A percentile compares a stretch with the other conserved stretches of the same genome.
These are phyloP conservation scores for Alternaria angustiovoidea DNA, from an alignment of 2,329 filamentous ascomycete species.

Conservation along the genomic window DNA sequence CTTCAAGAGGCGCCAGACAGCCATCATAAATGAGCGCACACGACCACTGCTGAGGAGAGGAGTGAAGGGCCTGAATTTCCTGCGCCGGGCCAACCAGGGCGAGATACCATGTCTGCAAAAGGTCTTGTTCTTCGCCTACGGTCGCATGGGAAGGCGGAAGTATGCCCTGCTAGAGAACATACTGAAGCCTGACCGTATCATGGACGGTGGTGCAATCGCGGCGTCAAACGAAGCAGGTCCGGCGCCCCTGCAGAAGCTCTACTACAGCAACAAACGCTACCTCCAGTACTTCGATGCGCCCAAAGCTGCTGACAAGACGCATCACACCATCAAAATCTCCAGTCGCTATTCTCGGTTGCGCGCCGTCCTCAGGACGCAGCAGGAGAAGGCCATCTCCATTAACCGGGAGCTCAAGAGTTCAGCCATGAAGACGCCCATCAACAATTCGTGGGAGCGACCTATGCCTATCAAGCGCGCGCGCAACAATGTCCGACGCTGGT, in stretches of 20 bases:
- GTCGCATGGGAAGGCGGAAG: constrained; percentile 62
- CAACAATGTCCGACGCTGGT: constrained; percentile 56
- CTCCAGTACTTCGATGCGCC: constrained; percentile 46
- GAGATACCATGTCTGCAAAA: constrained; percentile 60
- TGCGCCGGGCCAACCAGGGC: constrained; percentile 65
- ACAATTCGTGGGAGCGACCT: constrained; percentile 57
- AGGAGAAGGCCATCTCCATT: constrained; percentile 24
- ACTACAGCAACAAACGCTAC: constrained; percentile 42
- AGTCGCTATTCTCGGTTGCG: constrained; percentile 42
- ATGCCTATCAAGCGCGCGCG: constrained; percentile 56
- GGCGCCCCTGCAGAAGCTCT: constrained; percentile 47
- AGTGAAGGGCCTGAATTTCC: constrained; percentile 51
- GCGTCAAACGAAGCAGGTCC: not conserved
- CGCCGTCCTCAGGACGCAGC: constrained; percentile 39
- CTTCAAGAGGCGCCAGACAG: constrained; percentile 31
- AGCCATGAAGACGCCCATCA: constrained; percentile 49
- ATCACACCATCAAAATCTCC: constrained; percentile 38
- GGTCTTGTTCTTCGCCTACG: constrained; percentile 65
- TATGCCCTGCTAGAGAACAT: constrained; percentile 52
- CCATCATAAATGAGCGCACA: constrained; percentile 35
- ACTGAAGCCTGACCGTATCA: constrained; percentile 32
- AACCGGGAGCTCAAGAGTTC: constrained; percentile 34
- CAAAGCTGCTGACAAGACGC: constrained; percentile 16
- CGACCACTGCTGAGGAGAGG: constrained; percentile 33
- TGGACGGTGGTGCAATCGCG: constrained; percentile 10